Evolutionary conservation across 1,284 basidiomycete genomes (phyloP).

Genomic region (Cerioporus squamosus): DNA sequence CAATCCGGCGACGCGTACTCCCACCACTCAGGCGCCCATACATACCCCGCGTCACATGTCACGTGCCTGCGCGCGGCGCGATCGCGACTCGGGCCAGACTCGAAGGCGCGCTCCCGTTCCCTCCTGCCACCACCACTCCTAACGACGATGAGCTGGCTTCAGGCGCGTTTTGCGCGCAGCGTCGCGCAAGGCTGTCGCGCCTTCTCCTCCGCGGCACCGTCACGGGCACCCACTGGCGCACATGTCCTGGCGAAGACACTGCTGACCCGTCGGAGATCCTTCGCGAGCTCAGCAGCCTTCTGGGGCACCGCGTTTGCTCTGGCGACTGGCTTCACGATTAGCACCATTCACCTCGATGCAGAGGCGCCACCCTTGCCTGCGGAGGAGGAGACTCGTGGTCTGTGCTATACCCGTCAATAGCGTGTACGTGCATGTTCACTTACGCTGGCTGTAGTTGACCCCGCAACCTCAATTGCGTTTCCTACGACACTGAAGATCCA

Average conservation of each 20-base stretch:
- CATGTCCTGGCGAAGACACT: conserved; percentile 6
- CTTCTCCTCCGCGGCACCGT: conserved; percentile 20
- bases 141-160: conserved; percentile 20
- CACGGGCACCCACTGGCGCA: conserved; percentile 3
- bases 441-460: conserved; percentile 53
- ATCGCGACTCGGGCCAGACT: conserved; percentile 13
- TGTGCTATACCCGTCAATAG: not conserved
- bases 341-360: conserved; percentile 45
- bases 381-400: conserved; percentile 32
- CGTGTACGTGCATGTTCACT: not conserved
- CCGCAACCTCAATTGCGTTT: conserved; percentile 73
- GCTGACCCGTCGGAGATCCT: conserved; percentile 10
- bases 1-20: conserved; percentile 23
- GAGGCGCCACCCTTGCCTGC: conserved; percentile 13
- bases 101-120: not conserved
- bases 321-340: conserved; percentile 33
- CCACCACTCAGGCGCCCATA: conserved; percentile 16
- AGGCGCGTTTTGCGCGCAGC: conserved; percentile 13
- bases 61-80: conserved; percentile 15
- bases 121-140: not conserved
- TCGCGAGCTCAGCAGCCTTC: conserved; percentile 27
- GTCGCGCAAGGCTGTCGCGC: conserved; percentile 18
- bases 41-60: conserved; percentile 13
- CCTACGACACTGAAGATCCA: conserved; percentile 65
- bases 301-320: conserved; percentile 41